Evolutionary conservation across 2,329 filamentous ascomycete genomes (phyloP), one percentile per base, ranked within the genome.

Genomic region (Elsinoe australis): DNA sequence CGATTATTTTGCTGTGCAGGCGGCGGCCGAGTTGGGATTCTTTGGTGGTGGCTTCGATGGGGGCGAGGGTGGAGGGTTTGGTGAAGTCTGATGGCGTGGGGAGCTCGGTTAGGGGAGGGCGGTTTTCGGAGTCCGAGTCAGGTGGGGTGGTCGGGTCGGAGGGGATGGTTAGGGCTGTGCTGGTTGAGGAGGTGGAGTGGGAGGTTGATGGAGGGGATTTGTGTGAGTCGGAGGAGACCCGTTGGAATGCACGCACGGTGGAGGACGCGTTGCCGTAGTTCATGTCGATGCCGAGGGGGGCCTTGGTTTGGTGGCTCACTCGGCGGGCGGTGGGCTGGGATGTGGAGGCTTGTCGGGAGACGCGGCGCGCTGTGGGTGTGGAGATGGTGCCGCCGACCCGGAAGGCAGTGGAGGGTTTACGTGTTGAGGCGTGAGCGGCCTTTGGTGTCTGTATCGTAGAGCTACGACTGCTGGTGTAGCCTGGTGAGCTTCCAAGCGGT

Each of bases 261-360:
- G 90, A 95, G 1, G 86, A 87, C 5, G 83, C 85, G 65, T 96
- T 96, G 45, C 90, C 92, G 67, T 94, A 96, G 4, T 84, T 94
- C 72, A 94, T 82, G 59, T 96, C 87, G 1, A 92, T 77, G 49
- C 88, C 87, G 1, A 95, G 74, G 0, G 90, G 89, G 54, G 86
- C 82, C 65, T 87, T 88, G 6, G 59, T 55, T 38, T 62, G 59
- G 24, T 62, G 59, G 51, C 68, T 72, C 47, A 70, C 59, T 15
- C 66, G 65, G 15, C 69, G 66, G 26, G 70, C 65, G 2, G 70
- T 72, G 2, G 67, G 65, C 12, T 66, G 70, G 3, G 58, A 56
- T 9, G 60, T 59, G 6, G 63, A 65, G 2, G 57, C 56, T 47
- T 63, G 59, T 29, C 62, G 57, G 44, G 57, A 61, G 2, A 58